These are phyloP conservation scores for Salix caprea DNA, from an alignment of 345 rosid species.

Conservation along the genomic window DNA sequence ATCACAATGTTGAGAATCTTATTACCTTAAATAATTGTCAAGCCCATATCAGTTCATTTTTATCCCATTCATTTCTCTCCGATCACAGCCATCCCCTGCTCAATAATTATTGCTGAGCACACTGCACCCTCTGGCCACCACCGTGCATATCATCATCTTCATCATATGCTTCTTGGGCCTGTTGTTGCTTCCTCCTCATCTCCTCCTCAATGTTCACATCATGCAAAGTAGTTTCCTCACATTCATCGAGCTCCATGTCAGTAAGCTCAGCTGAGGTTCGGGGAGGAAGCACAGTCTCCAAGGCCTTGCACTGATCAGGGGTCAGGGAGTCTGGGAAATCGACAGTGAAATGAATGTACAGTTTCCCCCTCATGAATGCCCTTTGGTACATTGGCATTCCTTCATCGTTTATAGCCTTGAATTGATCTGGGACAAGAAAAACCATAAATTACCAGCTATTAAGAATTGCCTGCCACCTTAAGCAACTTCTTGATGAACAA, in stretches of 20 bases:
- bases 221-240: conserved; percentile 67
- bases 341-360: conserved; percentile 54
- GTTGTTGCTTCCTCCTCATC: conserved; percentile 48
- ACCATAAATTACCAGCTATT: not conserved
- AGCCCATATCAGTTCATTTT: not conserved
- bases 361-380: conserved; percentile 66
- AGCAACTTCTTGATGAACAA: too few relatives aligned
- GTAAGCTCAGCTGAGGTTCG: conserved; percentile 32
- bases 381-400: conserved; percentile 37
- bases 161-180: conserved; percentile 60
- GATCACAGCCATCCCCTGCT: not conserved
- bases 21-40: not conserved
- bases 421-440: conserved; percentile 15
- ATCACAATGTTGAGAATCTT: not conserved
- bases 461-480: not conserved
- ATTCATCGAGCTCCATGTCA: conserved; percentile 63
- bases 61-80: not conserved
- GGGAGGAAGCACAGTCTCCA: conserved; percentile 49
- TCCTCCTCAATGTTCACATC: conserved; percentile 63
- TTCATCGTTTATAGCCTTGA: conserved; percentile 31
- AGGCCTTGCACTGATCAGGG: conserved; percentile 45
- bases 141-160: conserved; percentile 59
- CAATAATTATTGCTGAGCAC: conserved; percentile 55
- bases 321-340: conserved; percentile 56
- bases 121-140: conserved; percentile 62